A percentile compares a stretch with the other conserved stretches of the same genome.
Conservation (phyloP, 106 monocot species). For the Chionographis japonica region DNA sequence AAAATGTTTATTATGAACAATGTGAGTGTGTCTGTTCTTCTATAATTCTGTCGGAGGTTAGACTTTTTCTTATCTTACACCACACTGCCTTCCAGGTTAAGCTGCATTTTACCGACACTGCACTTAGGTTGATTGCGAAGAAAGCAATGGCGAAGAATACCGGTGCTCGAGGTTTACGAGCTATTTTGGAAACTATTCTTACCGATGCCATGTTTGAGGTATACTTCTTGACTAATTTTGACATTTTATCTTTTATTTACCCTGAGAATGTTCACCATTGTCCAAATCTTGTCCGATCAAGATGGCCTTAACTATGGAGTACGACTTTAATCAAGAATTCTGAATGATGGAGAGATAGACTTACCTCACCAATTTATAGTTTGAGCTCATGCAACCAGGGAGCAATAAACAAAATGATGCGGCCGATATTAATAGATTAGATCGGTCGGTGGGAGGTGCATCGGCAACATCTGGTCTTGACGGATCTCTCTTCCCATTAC, state of each 20-base stretch:
- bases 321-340: too few species aligned
- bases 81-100: constrained; percentile 66
- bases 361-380: too few species aligned
- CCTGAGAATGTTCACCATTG: background rate
- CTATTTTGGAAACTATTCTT: constrained; percentile 86
- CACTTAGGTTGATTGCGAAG: constrained; percentile 82
- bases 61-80: background rate
- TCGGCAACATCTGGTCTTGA: too few species aligned
- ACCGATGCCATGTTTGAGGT: constrained; percentile 99
- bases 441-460: too few species aligned
- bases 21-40: constrained; percentile 34
- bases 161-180: constrained; percentile 88
- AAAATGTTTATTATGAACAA: constrained; percentile 96
- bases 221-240: background rate
- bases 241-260: background rate
- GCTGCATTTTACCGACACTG: constrained; percentile 83
- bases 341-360: too few species aligned
- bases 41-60: background rate
- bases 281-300: too few species aligned
- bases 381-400: too few species aligned
- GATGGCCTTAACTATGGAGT: too few species aligned
- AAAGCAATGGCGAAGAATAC: constrained; percentile 93
- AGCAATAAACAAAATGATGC: too few species aligned
- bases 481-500: too few species aligned
- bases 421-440: too few species aligned